Percentiles rank a stretch among this genome's conserved stretches.
Evolutionary conservation across 148 eudicot species (phyloP).

Genomic region (Cornus controversa): DNA sequence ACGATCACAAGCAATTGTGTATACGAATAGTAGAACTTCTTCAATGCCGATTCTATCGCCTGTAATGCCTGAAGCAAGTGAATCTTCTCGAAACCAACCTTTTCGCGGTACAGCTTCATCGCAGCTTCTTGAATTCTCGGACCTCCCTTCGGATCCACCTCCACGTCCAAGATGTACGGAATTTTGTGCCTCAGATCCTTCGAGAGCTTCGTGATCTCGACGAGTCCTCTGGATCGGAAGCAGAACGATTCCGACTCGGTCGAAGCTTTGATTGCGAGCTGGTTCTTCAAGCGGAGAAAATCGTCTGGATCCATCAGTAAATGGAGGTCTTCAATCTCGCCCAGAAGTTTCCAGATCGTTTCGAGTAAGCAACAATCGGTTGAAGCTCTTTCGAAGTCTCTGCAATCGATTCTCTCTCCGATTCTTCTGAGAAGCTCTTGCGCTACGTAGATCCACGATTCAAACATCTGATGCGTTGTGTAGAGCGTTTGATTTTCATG

Average conservation of each 20-base stretch:
- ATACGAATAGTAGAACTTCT: constrained; percentile 61
- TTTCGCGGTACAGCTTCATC: constrained; percentile 57
- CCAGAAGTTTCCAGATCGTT: constrained; percentile 57
- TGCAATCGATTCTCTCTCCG: constrained; percentile 19
- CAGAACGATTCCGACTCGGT: constrained; percentile 56
- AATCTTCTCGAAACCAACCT: constrained; percentile 41
- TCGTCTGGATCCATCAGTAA: constrained; percentile 68
- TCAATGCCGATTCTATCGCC: constrained; percentile 66
- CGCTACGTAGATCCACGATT: constrained; percentile 57
- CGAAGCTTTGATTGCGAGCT: constrained; percentile 46
- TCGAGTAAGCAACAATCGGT: constrained; percentile 59
- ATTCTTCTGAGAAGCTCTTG: constrained; percentile 35
- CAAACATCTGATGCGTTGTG: constrained; percentile 65
- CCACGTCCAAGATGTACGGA: constrained; percentile 58
- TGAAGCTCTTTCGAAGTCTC: constrained; percentile 36
- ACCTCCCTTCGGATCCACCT: constrained; percentile 82
- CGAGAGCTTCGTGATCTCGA: constrained; percentile 47
- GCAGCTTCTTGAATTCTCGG: constrained; percentile 78
- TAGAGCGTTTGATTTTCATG: constrained; percentile 44
- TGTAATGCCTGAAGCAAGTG: constrained; percentile 75
- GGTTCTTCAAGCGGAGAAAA: constrained; percentile 51
- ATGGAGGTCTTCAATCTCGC: constrained; percentile 51
- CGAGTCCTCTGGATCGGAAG: constrained; percentile 55
- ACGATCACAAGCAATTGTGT: constrained; percentile 59
- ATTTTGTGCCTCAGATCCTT: constrained; percentile 64